A percentile compares a stretch with the other conserved stretches of the same genome.
Conservation (phyloP, 306 rosid genomes). For the Lathyrus aphaca region DNA sequence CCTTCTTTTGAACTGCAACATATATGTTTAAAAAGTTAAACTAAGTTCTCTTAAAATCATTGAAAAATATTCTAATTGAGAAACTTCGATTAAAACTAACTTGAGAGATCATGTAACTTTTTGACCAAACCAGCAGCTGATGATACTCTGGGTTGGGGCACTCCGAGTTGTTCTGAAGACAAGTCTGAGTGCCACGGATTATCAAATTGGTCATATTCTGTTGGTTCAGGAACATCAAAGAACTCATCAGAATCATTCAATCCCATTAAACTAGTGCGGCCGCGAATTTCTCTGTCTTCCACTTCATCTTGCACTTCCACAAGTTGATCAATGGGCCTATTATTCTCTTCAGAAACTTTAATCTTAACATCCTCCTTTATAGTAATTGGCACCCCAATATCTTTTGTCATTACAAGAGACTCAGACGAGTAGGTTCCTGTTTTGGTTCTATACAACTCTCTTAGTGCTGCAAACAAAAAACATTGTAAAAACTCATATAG, state of each 20-base stretch:
- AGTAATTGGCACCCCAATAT: constrained; percentile 43
- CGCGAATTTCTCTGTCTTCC: constrained; percentile 41
- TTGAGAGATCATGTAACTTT: constrained; percentile 72
- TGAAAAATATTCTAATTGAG: constrained; percentile 14
- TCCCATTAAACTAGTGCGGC: constrained; percentile 64
- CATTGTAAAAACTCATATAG: not conserved
- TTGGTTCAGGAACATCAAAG: constrained; percentile 84
- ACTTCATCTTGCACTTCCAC: constrained; percentile 46
- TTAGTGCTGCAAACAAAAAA: constrained; percentile 56
- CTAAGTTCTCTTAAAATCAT: constrained; percentile 31
- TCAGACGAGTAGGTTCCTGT: constrained; percentile 44
- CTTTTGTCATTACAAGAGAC: constrained; percentile 42
- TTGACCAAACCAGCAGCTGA: constrained; percentile 70
- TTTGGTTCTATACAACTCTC: constrained; percentile 69
- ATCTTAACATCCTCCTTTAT: constrained; percentile 50
- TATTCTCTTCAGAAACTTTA: constrained; percentile 42
- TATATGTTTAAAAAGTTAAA: constrained; percentile 6
- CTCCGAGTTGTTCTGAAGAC: constrained; percentile 46
- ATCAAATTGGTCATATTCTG: constrained; percentile 55
- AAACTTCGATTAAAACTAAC: constrained; percentile 46
- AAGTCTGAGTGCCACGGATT: constrained; percentile 55
- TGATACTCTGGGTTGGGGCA: constrained; percentile 54
- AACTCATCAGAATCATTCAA: constrained; percentile 82
- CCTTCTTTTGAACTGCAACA: constrained; percentile 77
- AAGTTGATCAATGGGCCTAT: constrained; percentile 34